A percentile compares a stretch with the other conserved stretches of the same genome.
These are phyloP conservation scores for Closterium sp. DNA, from an alignment of 139 green algal genomes.

Conservation along the genomic window DNA sequence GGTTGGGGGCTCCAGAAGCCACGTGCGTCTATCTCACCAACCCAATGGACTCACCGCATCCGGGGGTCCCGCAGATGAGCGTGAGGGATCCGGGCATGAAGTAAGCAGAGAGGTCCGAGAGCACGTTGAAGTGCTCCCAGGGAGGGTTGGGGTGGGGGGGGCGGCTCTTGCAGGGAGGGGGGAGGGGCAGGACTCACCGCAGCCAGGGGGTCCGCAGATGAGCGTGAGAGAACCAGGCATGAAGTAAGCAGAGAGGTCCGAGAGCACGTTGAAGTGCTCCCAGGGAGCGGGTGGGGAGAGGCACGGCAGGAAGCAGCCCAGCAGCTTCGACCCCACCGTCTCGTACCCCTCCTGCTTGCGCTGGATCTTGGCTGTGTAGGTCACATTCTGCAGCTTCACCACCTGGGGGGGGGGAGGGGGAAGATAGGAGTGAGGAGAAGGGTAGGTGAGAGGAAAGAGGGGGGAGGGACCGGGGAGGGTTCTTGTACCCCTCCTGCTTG, in stretches of 20 bases:
- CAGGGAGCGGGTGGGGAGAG: not conserved
- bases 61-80: not conserved
- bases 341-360: constrained; percentile 15
- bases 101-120: constrained; percentile 18
- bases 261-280: constrained; percentile 16
- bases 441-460: too few relatives aligned
- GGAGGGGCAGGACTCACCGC: constrained; percentile 10
- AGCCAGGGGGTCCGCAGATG: constrained; percentile 6
- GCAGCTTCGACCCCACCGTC: constrained; percentile 22
- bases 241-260: constrained; percentile 21
- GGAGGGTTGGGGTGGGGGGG: too few relatives aligned
- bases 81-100: constrained; percentile 37
- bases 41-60: not conserved
- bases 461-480: too few relatives aligned
- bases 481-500: too few relatives aligned
- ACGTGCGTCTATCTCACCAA: not conserved
- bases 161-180: too few relatives aligned
- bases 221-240: constrained; percentile 35
- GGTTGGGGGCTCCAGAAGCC: too few relatives aligned
- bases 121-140: constrained; percentile 12
- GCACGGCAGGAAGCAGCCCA: constrained; percentile 21
- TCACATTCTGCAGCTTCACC: constrained; percentile 31
- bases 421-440: too few relatives aligned
- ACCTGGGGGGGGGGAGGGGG: not conserved
- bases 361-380: constrained; percentile 18